Evolutionary conservation across 1,139 yeast species (phyloP), one percentile per base, ranked within the genome.

Genomic region (Geotrichum bryndzae): DNA sequence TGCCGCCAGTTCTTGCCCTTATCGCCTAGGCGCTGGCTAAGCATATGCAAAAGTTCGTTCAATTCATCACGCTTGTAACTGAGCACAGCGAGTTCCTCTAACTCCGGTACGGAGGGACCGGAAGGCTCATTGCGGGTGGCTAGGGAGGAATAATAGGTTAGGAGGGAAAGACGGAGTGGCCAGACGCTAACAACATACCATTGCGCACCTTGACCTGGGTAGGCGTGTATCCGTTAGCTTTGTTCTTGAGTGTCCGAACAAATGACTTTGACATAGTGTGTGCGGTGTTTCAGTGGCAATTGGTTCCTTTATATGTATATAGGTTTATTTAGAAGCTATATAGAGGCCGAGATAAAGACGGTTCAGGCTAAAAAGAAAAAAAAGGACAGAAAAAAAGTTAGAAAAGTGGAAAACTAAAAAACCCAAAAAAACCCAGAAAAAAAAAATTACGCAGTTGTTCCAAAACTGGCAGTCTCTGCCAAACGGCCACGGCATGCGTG

Each of bases 1-100:
- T 94, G 99, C 68, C 97, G 84, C 99, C 99, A 94, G 76, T 94
- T 90, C 74, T 92, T 94, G 64, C 99, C 99, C 79, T 92, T 92
- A 72, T 94, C 99, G 72, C 94, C 94, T 69, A 95, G 80, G 67
- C 99, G 83, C 68, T 92, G 86, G 76, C 92, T 99, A 60, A 94
- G 76, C 90, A 95, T 91, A 72, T 94, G 98, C 96, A 94, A 89
- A 57, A 94, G 85, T 70, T 92, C 97, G 71, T 90, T 82, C 68
- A 92, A 86, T 68, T 90, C 96, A 7, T 89, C 85, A 67, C 82
- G 80, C 67, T 86, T 88, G 72, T 84, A 88, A 1, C 97, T 88
- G 68, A 83, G 80, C 63, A 84, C 82, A 11, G 96, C 87, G 50
- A 94, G 81, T 63, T 90, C 97, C 68, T 89, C 92, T 91, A 95